A percentile compares a stretch with the other conserved stretches of the same genome.
Evolutionary conservation across 169 alveolate species (phyloP).

Genomic region (Plasmodium fragile): DNA sequence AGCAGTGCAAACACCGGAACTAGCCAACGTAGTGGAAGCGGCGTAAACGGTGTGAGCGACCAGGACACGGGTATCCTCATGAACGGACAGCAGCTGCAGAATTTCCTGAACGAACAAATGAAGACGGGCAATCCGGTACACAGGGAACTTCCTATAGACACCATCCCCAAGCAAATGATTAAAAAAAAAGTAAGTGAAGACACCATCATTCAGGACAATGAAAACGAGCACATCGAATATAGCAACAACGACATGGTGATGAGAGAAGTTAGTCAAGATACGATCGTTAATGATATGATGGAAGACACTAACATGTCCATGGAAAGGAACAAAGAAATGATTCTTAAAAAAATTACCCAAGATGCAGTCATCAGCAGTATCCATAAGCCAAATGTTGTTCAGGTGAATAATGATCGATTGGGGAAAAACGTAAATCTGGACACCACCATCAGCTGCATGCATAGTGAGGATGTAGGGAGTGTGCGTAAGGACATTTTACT

Average conservation of each 20-base stretch:
- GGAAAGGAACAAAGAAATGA: neutral
- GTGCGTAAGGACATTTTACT: neutral
- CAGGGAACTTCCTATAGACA: neutral
- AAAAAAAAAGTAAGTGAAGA: constrained; percentile 3
- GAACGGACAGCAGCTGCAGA: neutral
- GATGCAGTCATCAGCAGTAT: neutral
- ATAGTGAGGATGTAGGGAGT: neutral
- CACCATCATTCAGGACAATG: neutral
- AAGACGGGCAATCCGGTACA: neutral
- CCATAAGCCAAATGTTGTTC: neutral
- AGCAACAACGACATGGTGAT: neutral
- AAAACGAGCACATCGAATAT: neutral
- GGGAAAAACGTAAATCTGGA: neutral
- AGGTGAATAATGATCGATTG: neutral
- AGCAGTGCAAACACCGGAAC: neutral
- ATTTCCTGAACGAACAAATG: neutral
- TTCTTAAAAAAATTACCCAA: neutral
- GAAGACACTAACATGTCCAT: neutral
- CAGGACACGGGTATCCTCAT: neutral
- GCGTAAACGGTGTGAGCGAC: neutral
- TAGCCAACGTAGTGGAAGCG: neutral
- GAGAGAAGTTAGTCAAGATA: constrained; percentile 21
- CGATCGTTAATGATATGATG: neutral
- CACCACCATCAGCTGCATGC: neutral
- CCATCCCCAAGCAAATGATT: neutral